Evolutionary conservation across 768 basidiomycete species (phyloP).

Genomic region (Aureoboletus auriporus): DNA sequence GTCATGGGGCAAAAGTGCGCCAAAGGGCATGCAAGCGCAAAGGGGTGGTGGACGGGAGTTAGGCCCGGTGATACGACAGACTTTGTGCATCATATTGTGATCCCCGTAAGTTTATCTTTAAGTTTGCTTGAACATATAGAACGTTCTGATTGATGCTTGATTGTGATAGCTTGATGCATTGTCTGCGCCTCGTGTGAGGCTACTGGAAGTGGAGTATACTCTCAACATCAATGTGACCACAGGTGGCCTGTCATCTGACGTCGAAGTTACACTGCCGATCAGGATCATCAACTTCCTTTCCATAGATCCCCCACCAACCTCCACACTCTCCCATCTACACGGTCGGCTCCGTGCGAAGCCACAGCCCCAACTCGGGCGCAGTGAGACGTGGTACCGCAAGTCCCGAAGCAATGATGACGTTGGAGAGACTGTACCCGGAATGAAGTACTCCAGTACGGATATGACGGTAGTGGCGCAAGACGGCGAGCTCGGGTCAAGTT

Average conservation of each 20-base stretch:
- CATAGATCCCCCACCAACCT: constrained; percentile 69
- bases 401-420: constrained; percentile 14
- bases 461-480: constrained; percentile 26
- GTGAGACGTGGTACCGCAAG: constrained; percentile 29
- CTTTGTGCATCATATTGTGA: constrained; percentile 63
- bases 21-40: constrained; percentile 70
- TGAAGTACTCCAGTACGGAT: constrained; percentile 28
- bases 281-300: constrained; percentile 81
- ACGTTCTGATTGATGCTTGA: constrained; percentile 2
- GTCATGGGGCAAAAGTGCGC: constrained; percentile 61
- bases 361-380: constrained; percentile 22
- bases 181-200: constrained; percentile 59
- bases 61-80: constrained; percentile 52
- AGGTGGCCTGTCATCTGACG: constrained; percentile 56
- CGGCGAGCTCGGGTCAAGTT: constrained; percentile 3
- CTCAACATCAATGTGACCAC: constrained; percentile 62
- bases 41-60: constrained; percentile 90
- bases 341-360: constrained; percentile 21
- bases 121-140: neutral
- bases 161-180: constrained; percentile 58
- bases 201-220: constrained; percentile 75
- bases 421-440: constrained; percentile 29
- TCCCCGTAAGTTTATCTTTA: constrained; percentile 58
- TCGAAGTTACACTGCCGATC: constrained; percentile 70
- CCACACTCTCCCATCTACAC: constrained; percentile 20